Percentiles rank a stretch among this genome's conserved stretches.
These are phyloP conservation scores for Aspergillus caelatus DNA, from an alignment of 2,329 filamentous ascomycete species.

Conservation along the genomic window DNA sequence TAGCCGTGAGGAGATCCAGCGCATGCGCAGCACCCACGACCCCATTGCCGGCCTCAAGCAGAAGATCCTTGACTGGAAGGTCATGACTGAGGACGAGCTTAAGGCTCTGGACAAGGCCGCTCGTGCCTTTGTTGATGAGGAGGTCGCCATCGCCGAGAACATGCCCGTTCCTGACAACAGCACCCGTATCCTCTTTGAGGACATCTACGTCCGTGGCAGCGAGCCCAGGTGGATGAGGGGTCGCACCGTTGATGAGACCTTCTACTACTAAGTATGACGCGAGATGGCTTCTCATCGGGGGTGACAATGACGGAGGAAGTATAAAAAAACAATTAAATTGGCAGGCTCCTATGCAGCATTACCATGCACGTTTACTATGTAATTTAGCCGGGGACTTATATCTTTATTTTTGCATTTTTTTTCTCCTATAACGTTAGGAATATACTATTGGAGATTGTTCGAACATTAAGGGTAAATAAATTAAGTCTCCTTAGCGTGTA, in stretches of 20 bases:
- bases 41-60: conserved; percentile 97
- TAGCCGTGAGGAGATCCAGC: conserved; percentile 98
- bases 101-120: conserved; percentile 96
- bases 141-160: conserved; percentile 87
- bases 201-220: conserved; percentile 87
- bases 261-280: conserved; percentile 64
- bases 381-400: conserved; percentile 41
- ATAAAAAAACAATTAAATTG: conserved; percentile 18
- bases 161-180: conserved; percentile 81
- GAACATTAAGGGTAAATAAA: neutral
- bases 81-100: conserved; percentile 90
- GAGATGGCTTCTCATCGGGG: neutral
- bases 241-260: conserved; percentile 88
- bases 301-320: conserved; percentile 2
- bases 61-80: conserved; percentile 94
- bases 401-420: conserved; percentile 30
- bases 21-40: conserved; percentile 98
- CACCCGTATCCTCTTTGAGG: conserved; percentile 86
- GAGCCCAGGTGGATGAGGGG: conserved; percentile 89
- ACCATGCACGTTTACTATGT: conserved; percentile 37
- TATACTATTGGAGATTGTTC: conserved; percentile 21
- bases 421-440: conserved; percentile 31
- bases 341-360: conserved; percentile 20
- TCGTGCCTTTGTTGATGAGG: conserved; percentile 78
- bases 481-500: neutral